Conservation (phyloP, 495 filamentous ascomycete genomes). For the Evansstolkia leycettana region DNA sequence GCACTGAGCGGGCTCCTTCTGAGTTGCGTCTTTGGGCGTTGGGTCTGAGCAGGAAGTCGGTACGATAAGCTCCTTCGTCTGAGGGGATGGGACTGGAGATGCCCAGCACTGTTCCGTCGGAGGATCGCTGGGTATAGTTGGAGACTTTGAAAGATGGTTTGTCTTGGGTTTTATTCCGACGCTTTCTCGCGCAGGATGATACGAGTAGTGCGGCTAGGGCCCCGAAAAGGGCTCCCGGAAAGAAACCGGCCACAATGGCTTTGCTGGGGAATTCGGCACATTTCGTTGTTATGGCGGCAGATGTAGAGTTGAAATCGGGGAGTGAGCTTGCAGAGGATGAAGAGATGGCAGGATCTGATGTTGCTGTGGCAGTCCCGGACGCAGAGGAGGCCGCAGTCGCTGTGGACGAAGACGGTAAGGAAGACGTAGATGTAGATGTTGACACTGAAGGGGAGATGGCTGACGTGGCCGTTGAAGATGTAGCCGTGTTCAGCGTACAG, state of each 20-base stretch:
- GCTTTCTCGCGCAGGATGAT: constrained; percentile 29
- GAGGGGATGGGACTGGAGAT: constrained; percentile 46
- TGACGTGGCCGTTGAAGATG: constrained; percentile 17
- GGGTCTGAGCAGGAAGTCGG: constrained; percentile 43
- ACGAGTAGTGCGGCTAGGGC: constrained; percentile 31
- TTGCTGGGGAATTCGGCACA: constrained; percentile 36
- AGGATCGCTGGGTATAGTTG: constrained; percentile 22
- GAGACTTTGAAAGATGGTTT: constrained; percentile 7
- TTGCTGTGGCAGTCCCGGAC: constrained; percentile 9
- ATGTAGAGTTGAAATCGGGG: constrained; percentile 5
- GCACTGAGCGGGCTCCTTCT: constrained; percentile 19
- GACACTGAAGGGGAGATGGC: constrained; percentile 20
- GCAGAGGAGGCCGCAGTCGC: constrained; percentile 2
- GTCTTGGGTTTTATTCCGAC: constrained; percentile 10
- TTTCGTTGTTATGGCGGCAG: constrained; percentile 4
- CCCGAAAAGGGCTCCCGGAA: constrained; percentile 47
- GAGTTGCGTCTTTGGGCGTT: constrained; percentile 15
- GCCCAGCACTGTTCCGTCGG: constrained; percentile 28
- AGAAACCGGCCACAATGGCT: constrained; percentile 49
- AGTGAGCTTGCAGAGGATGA: constrained; percentile 7
- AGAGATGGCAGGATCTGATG: constrained; percentile 1
- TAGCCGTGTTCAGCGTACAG: constrained; percentile 26
- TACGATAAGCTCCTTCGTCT: constrained; percentile 36
- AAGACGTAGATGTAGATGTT: constrained; percentile 9
- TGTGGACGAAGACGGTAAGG: constrained; percentile 12